These are phyloP conservation scores for Patellifolia procumbens DNA, from an alignment of 179 eudicot species.

Conservation along the genomic window DNA sequence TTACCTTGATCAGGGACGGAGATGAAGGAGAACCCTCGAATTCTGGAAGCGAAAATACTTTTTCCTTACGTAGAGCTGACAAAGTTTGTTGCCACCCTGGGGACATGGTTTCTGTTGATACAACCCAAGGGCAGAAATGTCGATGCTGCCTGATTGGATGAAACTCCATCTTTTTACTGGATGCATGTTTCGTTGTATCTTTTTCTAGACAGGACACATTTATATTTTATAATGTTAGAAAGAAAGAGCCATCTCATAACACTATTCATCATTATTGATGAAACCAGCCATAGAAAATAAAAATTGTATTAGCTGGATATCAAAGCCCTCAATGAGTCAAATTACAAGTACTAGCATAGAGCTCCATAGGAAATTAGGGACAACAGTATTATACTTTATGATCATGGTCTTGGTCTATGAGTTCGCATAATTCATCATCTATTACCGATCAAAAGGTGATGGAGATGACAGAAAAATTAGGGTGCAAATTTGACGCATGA, in stretches of 20 bases:
- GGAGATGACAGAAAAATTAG: neutral
- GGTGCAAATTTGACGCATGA: neutral
- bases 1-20: constrained; percentile 77
- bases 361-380: neutral
- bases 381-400: neutral
- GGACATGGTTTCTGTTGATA: constrained; percentile 43
- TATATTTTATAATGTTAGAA: constrained; percentile 13
- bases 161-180: constrained; percentile 52
- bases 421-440: neutral
- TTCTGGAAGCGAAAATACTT: constrained; percentile 54
- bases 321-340: neutral
- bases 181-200: constrained; percentile 26
- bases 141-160: constrained; percentile 87
- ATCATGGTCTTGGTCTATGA: neutral
- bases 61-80: constrained; percentile 69
- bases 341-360: neutral
- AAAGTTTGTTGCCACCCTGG: constrained; percentile 92
- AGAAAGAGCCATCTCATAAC: neutral
- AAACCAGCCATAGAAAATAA: neutral
- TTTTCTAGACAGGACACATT: constrained; percentile 36
- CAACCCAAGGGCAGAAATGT: constrained; percentile 90
- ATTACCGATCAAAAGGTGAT: neutral
- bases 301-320: neutral
- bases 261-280: neutral
- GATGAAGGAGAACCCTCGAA: constrained; percentile 47